Evolutionary conservation across 108 stramenopile genomes (phyloP).

Genomic region (Stephanodiscus minutulus): DNA sequence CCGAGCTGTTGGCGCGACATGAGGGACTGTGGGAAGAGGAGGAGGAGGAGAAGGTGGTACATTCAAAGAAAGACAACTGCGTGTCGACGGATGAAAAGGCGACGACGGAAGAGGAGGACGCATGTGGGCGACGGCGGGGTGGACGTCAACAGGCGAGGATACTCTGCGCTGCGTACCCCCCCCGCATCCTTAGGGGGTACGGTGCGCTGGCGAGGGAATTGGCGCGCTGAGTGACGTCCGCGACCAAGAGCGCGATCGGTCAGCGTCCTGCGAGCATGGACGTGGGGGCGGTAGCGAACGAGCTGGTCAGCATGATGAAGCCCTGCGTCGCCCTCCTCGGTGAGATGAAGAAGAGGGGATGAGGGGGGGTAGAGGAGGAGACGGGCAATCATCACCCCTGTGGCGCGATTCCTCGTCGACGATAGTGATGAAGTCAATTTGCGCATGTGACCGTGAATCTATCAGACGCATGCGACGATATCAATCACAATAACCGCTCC

Average conservation of each 20-base stretch:
- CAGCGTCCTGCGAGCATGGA: conserved; percentile 29
- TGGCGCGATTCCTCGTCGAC: too few relatives aligned
- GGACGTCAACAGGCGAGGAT: conserved; percentile 7
- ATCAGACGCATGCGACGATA: too few relatives aligned
- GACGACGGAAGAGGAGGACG: neutral
- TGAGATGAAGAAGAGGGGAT: neutral
- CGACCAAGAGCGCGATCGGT: conserved; percentile 9
- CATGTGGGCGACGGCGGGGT: neutral
- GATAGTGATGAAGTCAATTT: too few relatives aligned
- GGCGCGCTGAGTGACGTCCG: conserved; percentile 26
- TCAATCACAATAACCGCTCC: too few relatives aligned
- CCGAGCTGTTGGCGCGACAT: neutral
- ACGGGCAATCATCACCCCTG: neutral
- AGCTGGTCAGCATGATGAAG: conserved; percentile 9
- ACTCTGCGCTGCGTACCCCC: conserved; percentile 18
- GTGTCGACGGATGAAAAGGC: neutral
- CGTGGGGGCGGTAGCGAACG: conserved; percentile 6
- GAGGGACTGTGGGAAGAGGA: neutral
- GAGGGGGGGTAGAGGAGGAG: neutral
- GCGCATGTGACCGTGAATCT: too few relatives aligned
- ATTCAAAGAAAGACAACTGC: too few relatives aligned
- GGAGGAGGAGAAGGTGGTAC: neutral
- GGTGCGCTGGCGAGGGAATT: conserved; percentile 23
- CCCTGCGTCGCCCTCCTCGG: conserved; percentile 10
- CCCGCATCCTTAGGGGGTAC: conserved; percentile 28